phyloP scores from a whole-genome alignment of 73 alveolate species.

The Paramecium sonneborni region DNA sequence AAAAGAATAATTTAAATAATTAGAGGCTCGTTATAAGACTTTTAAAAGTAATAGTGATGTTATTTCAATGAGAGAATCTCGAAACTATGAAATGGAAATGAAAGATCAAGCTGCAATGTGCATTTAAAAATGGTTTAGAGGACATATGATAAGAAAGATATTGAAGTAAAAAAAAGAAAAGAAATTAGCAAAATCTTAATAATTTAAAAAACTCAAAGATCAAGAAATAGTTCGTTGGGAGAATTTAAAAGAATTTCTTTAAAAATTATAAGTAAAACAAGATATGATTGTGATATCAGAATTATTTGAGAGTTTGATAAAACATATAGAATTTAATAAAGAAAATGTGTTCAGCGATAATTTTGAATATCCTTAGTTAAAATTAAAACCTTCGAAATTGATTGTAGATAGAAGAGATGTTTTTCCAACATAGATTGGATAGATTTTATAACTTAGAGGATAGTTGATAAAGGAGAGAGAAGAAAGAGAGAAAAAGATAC shows the following conservation, averaged over 20 bases:
- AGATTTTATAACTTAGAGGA: background rate
- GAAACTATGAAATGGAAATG: background rate
- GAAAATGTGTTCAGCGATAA: too few relatives aligned
- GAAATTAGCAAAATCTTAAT: too few relatives aligned
- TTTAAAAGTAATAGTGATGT: background rate
- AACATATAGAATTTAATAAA: background rate
- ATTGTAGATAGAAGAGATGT: too few relatives aligned
- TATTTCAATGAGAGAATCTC: background rate
- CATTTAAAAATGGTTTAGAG: background rate
- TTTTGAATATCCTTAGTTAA: too few relatives aligned
- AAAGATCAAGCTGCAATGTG: background rate
- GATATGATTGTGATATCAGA: background rate
- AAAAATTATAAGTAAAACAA: background rate
- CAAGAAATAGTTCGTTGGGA: background rate
- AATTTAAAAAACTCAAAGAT: background rate
- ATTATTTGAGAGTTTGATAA: background rate
- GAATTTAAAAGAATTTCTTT: background rate
- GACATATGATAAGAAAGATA: background rate
- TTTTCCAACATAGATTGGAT: background rate
- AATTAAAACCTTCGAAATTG: too few relatives aligned
- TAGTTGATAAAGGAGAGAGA: background rate
- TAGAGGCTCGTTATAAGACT: background rate
- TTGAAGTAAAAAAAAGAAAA: too few relatives aligned
- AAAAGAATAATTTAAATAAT: background rate
- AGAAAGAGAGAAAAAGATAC: background rate